phyloP scores from a whole-genome alignment of 2,329 filamentous ascomycete genomes.

The Cryoendolithus antarcticus region DNA sequence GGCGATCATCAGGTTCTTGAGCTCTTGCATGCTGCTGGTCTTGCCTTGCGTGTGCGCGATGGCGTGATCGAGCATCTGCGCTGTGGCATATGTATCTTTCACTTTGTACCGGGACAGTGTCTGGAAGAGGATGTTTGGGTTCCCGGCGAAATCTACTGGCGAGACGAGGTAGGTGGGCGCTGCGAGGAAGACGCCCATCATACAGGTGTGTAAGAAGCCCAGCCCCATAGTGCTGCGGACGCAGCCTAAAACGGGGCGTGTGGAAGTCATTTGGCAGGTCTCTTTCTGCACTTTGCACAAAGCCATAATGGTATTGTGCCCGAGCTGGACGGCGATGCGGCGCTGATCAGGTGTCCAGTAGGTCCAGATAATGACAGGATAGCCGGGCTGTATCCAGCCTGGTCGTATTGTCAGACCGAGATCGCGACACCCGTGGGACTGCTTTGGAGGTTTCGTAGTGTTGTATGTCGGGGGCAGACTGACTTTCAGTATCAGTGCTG shows the following conservation, averaged over 20 bases:
- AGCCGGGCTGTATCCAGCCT: conserved; percentile 71
- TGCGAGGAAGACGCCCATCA: conserved; percentile 89
- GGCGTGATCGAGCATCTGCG: conserved; percentile 96
- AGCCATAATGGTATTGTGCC: conserved; percentile 89
- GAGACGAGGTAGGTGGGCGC: conserved; percentile 93
- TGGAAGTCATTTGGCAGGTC: conserved; percentile 98
- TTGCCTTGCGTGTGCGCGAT: conserved; percentile 84
- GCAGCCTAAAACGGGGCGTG: conserved; percentile 86
- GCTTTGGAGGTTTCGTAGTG: conserved; percentile 87
- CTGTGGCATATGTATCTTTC: conserved; percentile 97
- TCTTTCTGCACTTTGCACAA: conserved; percentile 99
- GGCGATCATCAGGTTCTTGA: conserved; percentile 99
- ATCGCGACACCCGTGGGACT: conserved; percentile 81
- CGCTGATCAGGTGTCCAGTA: conserved; percentile 99
- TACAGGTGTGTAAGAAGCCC: conserved; percentile 85
- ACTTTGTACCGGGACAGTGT: conserved; percentile 94
- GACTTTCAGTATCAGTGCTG: conserved; percentile 81
- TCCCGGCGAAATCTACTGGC: conserved; percentile 92
- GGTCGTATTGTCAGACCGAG: conserved; percentile 82
- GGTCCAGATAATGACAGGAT: conserved; percentile 88
- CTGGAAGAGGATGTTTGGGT: conserved; percentile 82
- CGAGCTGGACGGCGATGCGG: conserved; percentile 82
- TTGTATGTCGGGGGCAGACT: conserved; percentile 74
- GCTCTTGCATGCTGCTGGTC: conserved; percentile 82
- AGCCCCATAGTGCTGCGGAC: conserved; percentile 90